Conservation (phyloP, 768 basidiomycete genomes). For the Boletus fagicola region DNA sequence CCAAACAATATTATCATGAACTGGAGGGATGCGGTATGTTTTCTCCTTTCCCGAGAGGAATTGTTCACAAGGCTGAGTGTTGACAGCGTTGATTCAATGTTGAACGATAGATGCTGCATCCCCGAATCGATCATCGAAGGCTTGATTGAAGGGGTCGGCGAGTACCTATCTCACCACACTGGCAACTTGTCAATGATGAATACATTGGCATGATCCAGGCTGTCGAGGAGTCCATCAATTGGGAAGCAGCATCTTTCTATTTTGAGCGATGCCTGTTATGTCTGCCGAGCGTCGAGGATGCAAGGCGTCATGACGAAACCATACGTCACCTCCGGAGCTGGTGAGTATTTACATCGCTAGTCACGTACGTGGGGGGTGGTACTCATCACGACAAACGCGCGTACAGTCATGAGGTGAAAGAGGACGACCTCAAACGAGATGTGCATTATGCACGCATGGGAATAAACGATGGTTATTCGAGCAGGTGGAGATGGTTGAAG, state of each 20-base stretch:
- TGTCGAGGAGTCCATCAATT: neutral
- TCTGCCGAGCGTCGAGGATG: neutral
- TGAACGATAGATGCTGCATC: neutral
- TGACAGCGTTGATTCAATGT: neutral
- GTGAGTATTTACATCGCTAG: neutral
- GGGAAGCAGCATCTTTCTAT: too few relatives aligned
- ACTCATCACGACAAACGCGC: neutral
- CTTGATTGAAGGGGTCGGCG: too few relatives aligned
- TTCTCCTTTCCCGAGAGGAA: neutral
- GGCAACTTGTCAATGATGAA: conserved; percentile 5
- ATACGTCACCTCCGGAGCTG: neutral
- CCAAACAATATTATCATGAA: neutral
- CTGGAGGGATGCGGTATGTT: conserved; percentile 6
- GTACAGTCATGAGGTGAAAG: neutral
- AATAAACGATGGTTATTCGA: neutral
- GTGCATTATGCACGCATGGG: neutral
- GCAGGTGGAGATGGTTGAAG: conserved; percentile 1
- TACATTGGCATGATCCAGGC: neutral
- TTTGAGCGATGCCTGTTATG: conserved; percentile 2
- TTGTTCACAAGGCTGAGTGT: neutral
- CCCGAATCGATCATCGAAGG: neutral
- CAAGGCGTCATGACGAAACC: too few relatives aligned
- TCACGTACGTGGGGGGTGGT: neutral
- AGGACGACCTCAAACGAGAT: neutral
- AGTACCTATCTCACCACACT: neutral